These are phyloP conservation scores for Moricandia moricandioides DNA, from an alignment of 345 rosid genomes.

Conservation along the genomic window DNA sequence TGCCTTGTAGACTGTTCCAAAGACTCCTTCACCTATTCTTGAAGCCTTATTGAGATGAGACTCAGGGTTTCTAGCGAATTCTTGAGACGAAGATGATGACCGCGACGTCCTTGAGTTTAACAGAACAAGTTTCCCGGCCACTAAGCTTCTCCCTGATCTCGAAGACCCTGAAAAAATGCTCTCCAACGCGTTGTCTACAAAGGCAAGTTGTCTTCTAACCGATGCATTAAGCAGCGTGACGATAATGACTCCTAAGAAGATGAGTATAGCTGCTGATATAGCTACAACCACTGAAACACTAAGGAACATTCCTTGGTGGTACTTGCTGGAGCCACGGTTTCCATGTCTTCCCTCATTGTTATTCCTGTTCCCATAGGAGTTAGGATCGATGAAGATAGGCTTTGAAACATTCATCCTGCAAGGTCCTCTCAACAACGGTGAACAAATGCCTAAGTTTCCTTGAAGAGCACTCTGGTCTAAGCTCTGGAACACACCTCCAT, in stretches of 20 bases:
- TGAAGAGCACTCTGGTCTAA: conserved; percentile 77
- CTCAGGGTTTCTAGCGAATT: conserved; percentile 54
- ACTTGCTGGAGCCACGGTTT: conserved; percentile 19
- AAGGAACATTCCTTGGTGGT: conserved; percentile 52
- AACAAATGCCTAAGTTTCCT: conserved; percentile 83
- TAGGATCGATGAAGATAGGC: conserved; percentile 79
- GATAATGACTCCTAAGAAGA: conserved; percentile 57
- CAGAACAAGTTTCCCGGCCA: conserved; percentile 57
- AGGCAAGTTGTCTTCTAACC: conserved; percentile 56
- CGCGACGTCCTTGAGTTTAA: conserved; percentile 58
- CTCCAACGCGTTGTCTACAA: conserved; percentile 71
- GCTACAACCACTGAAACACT: conserved; percentile 80
- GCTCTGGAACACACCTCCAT: conserved; percentile 65
- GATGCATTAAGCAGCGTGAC: conserved; percentile 65
- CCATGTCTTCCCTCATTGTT: conserved; percentile 23
- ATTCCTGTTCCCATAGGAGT: conserved; percentile 41
- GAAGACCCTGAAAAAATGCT: conserved; percentile 87
- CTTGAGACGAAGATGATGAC: conserved; percentile 35
- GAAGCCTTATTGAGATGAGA: conserved; percentile 63
- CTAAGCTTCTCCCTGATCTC: conserved; percentile 49
- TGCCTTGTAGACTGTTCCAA: conserved; percentile 83
- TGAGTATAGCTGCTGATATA: conserved; percentile 68
- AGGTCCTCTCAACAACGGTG: conserved; percentile 79
- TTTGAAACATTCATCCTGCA: conserved; percentile 77
- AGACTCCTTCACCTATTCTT: conserved; percentile 78